Conservation (phyloP, 73 alveolate species). For the Stentor roeselii region DNA sequence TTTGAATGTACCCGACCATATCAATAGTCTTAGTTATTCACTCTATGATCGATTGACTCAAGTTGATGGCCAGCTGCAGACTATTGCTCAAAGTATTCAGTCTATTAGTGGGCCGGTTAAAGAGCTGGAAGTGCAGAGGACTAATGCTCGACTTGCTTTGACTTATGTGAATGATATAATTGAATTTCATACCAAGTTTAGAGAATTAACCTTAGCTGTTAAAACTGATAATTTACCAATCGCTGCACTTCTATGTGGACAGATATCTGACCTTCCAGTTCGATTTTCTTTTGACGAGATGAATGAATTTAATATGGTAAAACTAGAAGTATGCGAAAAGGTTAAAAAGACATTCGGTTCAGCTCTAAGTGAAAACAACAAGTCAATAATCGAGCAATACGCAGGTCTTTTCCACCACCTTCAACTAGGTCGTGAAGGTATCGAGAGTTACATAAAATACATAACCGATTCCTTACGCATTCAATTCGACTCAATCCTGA, state of each 20-base stretch:
- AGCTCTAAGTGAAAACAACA: neutral
- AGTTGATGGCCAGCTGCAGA: neutral
- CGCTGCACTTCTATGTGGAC: conserved; percentile 16
- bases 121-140: neutral
- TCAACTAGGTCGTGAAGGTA: conserved; percentile 18
- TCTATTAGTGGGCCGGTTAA: neutral
- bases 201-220: neutral
- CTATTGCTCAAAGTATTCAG: neutral
- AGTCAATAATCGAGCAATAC: neutral
- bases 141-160: neutral
- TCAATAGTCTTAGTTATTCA: no score
- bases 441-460: conserved; percentile 9
- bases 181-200: neutral
- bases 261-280: neutral
- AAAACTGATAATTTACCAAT: neutral
- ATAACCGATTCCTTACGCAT: neutral
- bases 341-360: conserved; percentile 16
- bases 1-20: no score
- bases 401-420: conserved; percentile 2
- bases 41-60: no score
- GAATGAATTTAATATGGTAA: neutral
- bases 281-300: neutral
- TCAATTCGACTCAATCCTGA: neutral
- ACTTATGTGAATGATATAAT: neutral
- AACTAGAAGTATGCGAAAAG: neutral